Conservation (phyloP, 129 eudicot species). For the Gnaphalium uliginosum region DNA sequence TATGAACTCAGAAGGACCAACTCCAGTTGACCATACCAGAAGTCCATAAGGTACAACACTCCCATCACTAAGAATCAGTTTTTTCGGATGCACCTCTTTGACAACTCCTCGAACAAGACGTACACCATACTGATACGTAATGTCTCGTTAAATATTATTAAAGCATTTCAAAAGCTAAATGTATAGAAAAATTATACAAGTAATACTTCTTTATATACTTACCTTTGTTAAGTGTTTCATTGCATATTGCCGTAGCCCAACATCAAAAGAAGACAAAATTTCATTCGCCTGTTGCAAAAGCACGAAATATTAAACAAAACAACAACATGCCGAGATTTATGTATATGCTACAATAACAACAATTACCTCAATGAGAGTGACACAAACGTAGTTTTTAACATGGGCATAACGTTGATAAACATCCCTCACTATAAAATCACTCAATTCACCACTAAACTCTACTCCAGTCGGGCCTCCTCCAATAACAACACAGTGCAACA, state of each 20-base stretch:
- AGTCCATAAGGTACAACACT: slow-evolving; percentile 93
- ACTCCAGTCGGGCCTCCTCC: slow-evolving; percentile 99
- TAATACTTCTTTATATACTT: neutral
- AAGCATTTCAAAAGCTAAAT: neutral
- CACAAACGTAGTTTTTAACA: slow-evolving; percentile 79
- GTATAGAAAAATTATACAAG: neutral
- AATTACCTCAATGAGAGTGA: slow-evolving; percentile 91
- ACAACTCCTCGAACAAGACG: slow-evolving; percentile 89
- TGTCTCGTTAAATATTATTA: neutral
- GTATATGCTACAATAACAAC: neutral
- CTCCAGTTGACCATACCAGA: slow-evolving; percentile 97
- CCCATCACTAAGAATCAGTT: slow-evolving; percentile 79
- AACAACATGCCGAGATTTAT: neutral
- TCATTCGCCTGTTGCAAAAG: slow-evolving; percentile 77
- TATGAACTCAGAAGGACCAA: slow-evolving; percentile 83
- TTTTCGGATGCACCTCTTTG: slow-evolving; percentile 74
- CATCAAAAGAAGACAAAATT: slow-evolving; percentile 91
- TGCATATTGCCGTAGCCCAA: slow-evolving; percentile 79
- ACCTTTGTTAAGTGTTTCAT: slow-evolving; percentile 89
- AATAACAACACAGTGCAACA: slow-evolving; percentile 86
- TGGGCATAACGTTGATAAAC: slow-evolving; percentile 70
- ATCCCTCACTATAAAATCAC: slow-evolving; percentile 89
- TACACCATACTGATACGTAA: slow-evolving; percentile 62
- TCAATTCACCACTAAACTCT: slow-evolving; percentile 91
- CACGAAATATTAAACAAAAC: neutral